Conservation (phyloP, 2,329 filamentous ascomycete genomes). For the Curvularia eragrostidis region DNA sequence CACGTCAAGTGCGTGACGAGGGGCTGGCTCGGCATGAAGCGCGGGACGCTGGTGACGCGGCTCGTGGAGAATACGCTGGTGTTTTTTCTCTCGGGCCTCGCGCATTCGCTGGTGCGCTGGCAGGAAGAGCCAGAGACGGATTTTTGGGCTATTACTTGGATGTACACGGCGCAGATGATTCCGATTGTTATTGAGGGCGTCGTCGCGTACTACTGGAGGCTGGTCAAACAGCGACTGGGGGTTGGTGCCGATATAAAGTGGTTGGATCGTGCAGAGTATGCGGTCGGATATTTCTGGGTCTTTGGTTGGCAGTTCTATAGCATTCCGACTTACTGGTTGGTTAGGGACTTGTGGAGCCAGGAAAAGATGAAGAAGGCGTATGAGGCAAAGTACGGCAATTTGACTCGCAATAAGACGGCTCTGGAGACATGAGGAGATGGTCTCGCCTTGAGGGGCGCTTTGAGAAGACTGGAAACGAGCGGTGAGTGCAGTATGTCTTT, state of each 20-base stretch:
- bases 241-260: constrained; percentile 1
- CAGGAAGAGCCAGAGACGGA: constrained; percentile 16
- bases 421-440: background rate
- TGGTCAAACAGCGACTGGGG: background rate
- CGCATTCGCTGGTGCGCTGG: constrained; percentile 24
- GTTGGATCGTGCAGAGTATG: constrained; percentile 13
- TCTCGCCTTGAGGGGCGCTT: background rate
- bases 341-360: constrained; percentile 22
- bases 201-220: constrained; percentile 15
- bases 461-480: background rate
- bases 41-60: constrained; percentile 5
- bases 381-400: background rate
- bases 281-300: constrained; percentile 26
- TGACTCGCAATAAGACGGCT: background rate
- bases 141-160: constrained; percentile 21
- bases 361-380: constrained; percentile 1
- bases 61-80: constrained; percentile 28
- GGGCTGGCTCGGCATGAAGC: constrained; percentile 15
- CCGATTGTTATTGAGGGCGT: constrained; percentile 24
- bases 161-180: constrained; percentile 29
- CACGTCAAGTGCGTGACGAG: constrained; percentile 26
- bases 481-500: background rate
- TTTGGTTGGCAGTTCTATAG: constrained; percentile 29
- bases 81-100: constrained; percentile 24
- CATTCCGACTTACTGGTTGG: constrained; percentile 22